A percentile compares a stretch with the other conserved stretches of the same genome.
Evolutionary conservation across 345 rosid genomes (phyloP).

Genomic region (Populus tremula): DNA sequence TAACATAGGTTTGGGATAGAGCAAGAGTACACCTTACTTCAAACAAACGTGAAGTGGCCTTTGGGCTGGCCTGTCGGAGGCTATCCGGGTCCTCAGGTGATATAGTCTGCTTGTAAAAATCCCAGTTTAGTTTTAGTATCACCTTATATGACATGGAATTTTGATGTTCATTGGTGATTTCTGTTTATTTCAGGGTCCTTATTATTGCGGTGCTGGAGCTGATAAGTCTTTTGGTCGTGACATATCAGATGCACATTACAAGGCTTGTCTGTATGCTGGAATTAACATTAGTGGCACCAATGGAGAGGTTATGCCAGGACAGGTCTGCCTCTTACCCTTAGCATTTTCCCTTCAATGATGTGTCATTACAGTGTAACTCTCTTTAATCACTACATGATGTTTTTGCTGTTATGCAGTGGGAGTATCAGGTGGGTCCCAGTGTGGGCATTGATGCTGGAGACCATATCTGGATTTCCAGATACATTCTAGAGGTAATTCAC

Average conservation of each 20-base stretch:
- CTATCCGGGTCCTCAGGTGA: constrained; percentile 96
- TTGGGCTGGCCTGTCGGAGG: constrained; percentile 99
- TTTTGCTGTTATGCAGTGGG: constrained; percentile 62
- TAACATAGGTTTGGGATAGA: constrained; percentile 79
- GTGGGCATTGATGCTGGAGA: constrained; percentile 96
- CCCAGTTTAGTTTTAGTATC: neutral
- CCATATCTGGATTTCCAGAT: constrained; percentile 91
- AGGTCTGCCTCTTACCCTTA: constrained; percentile 43
- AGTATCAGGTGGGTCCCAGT: constrained; percentile 96
- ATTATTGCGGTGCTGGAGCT: constrained; percentile 96
- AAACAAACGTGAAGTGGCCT: constrained; percentile 86
- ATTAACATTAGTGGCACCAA: constrained; percentile 92
- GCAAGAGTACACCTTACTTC: constrained; percentile 97
- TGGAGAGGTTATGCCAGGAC: constrained; percentile 99
- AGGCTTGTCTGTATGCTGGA: constrained; percentile 96
- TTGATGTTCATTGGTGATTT: neutral
- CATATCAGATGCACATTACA: constrained; percentile 96
- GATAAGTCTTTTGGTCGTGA: constrained; percentile 95
- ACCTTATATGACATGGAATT: neutral
- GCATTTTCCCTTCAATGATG: neutral
- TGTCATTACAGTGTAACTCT: neutral
- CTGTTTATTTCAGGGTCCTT: constrained; percentile 71
- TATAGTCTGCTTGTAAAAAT: neutral
- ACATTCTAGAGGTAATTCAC: constrained; percentile 82
- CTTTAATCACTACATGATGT: constrained; percentile 7